These are phyloP conservation scores for Anisodus tanguticus DNA, from an alignment of 257 asterid genomes.

Conservation along the genomic window DNA sequence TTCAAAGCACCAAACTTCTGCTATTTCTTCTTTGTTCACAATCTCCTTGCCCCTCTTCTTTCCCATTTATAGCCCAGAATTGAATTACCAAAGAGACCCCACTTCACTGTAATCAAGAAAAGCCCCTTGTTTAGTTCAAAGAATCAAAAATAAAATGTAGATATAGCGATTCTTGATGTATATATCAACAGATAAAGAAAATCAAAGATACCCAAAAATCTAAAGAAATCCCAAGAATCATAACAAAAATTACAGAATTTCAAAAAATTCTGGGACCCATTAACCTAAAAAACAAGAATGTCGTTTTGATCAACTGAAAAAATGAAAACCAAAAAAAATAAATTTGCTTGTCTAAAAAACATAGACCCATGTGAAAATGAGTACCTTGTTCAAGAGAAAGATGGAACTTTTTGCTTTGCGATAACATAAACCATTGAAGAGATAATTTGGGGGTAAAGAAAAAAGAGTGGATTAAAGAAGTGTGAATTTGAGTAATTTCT, in stretches of 20 bases:
- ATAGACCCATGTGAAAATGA: background rate
- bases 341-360: background rate
- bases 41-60: conserved; percentile 49
- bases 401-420: background rate
- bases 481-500: background rate
- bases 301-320: background rate
- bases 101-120: conserved; percentile 16
- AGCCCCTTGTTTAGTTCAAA: background rate
- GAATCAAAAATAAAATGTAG: background rate
- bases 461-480: background rate
- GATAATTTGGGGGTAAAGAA: background rate
- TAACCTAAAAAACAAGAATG: background rate
- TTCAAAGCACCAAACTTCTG: conserved; percentile 78
- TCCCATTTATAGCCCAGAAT: background rate
- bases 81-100: background rate
- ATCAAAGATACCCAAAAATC: conserved; percentile 8
- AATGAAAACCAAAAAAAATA: background rate
- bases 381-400: conserved; percentile 4
- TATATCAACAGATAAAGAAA: background rate
- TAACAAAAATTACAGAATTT: background rate
- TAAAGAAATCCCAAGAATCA: conserved; percentile 10
- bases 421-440: background rate
- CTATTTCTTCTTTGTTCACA: conserved; percentile 47
- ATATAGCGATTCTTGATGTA: no score
- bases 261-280: background rate